A percentile compares a stretch with the other conserved stretches of the same genome.
phyloP scores from a whole-genome alignment of 192 early-diverging fungal species.

The Podila epigama region DNA sequence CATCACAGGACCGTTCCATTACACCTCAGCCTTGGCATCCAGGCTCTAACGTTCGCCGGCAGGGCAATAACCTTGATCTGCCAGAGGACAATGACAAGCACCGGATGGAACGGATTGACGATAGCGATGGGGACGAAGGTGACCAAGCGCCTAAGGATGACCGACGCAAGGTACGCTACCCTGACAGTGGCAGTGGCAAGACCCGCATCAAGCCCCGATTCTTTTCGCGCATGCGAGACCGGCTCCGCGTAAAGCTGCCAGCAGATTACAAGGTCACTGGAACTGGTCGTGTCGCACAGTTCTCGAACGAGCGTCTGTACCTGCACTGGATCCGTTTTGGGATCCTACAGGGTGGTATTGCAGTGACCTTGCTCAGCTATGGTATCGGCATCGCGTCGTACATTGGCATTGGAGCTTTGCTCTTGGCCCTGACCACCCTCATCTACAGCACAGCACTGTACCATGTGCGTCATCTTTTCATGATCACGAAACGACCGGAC shows the following conservation, averaged over 20 bases:
- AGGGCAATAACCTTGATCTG: slow-evolving; percentile 4
- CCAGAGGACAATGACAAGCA: slow-evolving; percentile 9
- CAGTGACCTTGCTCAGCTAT: slow-evolving; percentile 24
- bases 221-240: slow-evolving; percentile 11
- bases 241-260: neutral
- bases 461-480: slow-evolving; percentile 29
- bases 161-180: neutral
- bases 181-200: slow-evolving; percentile 2
- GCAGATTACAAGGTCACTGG: slow-evolving; percentile 4
- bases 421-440: slow-evolving; percentile 19
- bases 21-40: slow-evolving; percentile 45
- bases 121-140: neutral
- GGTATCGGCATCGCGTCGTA: slow-evolving; percentile 15
- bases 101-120: neutral
- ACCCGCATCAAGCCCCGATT: slow-evolving; percentile 17
- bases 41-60: slow-evolving; percentile 12
- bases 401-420: slow-evolving; percentile 21
- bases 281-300: slow-evolving; percentile 27
- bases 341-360: slow-evolving; percentile 31
- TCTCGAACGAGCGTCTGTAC: slow-evolving; percentile 48
- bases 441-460: slow-evolving; percentile 29
- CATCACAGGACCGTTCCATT: slow-evolving; percentile 10
- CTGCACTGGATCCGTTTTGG: slow-evolving; percentile 44
- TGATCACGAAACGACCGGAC: slow-evolving; percentile 35
- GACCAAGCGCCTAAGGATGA: neutral